phyloP scores from a whole-genome alignment of 352 stramenopile genomes.

The Globisporangium cylindrosporum region DNA sequence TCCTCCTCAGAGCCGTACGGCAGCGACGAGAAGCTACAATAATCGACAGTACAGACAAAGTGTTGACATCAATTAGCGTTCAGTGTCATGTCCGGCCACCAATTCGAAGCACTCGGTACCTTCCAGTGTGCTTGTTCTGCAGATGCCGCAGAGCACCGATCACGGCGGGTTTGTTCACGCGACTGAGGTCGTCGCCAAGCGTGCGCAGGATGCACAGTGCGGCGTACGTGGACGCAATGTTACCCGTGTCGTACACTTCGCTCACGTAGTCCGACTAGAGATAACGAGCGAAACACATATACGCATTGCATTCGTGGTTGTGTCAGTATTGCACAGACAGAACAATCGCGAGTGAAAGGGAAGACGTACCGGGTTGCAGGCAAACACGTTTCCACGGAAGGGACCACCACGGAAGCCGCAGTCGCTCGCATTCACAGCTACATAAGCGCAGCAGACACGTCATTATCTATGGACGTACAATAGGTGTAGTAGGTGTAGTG shows the following conservation, averaged over 20 bases:
- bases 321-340: neutral
- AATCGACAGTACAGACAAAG: neutral
- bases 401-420: conserved; percentile 72
- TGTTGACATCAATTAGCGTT: neutral
- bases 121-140: conserved; percentile 73
- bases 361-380: conserved; percentile 28
- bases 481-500: neutral
- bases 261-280: conserved; percentile 54
- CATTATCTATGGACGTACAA: neutral
- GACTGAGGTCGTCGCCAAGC: conserved; percentile 76
- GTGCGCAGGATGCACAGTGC: conserved; percentile 82
- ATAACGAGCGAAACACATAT: neutral
- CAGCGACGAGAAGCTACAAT: conserved; percentile 62
- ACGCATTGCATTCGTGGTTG: neutral
- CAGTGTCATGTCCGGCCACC: neutral
- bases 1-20: conserved; percentile 80
- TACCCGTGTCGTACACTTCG: conserved; percentile 75
- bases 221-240: conserved; percentile 85
- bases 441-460: neutral
- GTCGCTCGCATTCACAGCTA: conserved; percentile 61
- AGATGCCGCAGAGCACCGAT: conserved; percentile 55
- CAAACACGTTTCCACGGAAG: conserved; percentile 65
- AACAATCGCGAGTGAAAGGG: neutral
- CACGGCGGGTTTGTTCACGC: conserved; percentile 73
- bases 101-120: conserved; percentile 26